Evolutionary conservation across 116 monocot genomes (phyloP), one percentile per base, ranked within the genome.

Genomic region (Posidonia oceanica): DNA sequence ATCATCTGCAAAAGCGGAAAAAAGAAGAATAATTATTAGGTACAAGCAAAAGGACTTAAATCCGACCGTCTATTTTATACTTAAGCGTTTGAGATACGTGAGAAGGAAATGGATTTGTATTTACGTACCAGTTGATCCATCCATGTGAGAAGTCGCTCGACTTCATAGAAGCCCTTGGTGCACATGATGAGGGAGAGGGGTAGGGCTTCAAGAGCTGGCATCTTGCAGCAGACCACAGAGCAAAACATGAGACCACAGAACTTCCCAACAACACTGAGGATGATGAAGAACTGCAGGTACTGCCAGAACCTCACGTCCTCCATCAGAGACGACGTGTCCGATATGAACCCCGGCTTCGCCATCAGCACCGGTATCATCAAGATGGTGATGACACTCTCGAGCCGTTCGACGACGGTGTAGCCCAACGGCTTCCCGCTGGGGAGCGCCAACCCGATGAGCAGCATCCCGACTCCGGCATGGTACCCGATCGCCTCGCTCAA

Each of bases 381-480:
- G 13, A 13, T 17, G 15, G 16, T 37, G 36, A 64, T 18, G 8
- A 72, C 11, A n/a, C 54, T 37, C 21, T 64, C 74, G 17, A 74
- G 56, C 14, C 48, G 37, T 17, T 65, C 56, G 8, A 57, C 57
- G 1, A 74, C 65, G 0, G 74, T 74, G 20, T 14, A 42, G 11
- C 74, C 74, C 0, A 74, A 39, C 21, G 74, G 74, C 39, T 65
- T 65, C 5, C 74, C 74, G n/a, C 66, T 41, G 23, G 74, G 74
- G 8, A 74, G 56, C 11, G 41, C 21, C 15, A 74, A 55, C 14
- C 74, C 74, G 23, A 74, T n/a, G 20, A 74, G 8, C n/a, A 74
- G 14, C 38, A 66, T 56, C 12, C 74, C 66, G 7, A 74, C 11
- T 5, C 44, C 39, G 8, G 52, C 14, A 3, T 56, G 37, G 53